phyloP scores from a whole-genome alignment of 2,329 filamentous ascomycete genomes.

The Epichloe sp. region DNA sequence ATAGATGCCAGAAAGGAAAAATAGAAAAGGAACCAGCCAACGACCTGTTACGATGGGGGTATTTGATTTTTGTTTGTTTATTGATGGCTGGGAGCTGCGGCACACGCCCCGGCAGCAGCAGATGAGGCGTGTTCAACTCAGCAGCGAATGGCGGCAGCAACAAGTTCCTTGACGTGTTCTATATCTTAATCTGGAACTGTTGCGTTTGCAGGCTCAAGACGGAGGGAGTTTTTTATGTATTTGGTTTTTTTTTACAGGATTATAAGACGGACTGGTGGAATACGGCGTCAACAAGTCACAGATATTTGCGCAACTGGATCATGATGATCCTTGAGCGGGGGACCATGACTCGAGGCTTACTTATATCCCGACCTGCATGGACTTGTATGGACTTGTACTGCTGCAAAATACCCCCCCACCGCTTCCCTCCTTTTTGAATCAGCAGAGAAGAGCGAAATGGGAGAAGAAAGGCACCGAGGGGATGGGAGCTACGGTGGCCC shows the following conservation, averaged over 20 bases:
- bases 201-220: not conserved
- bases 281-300: conserved; percentile 1
- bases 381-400: not conserved
- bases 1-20: conserved; percentile 3
- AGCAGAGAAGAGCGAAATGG: not conserved
- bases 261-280: not conserved
- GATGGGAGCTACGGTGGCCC: not conserved
- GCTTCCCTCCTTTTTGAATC: not conserved
- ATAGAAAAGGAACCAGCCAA: conserved; percentile 3
- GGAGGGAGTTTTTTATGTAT: not conserved
- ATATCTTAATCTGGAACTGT: conserved; percentile 2
- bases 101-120: not conserved
- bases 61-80: conserved; percentile 4
- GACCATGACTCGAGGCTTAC: not conserved
- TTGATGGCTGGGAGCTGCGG: not conserved
- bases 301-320: not conserved
- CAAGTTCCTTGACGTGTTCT: conserved; percentile 2
- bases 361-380: not conserved
- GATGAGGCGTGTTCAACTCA: not conserved
- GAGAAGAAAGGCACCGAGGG: not conserved
- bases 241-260: not conserved
- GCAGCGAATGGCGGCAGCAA: not conserved
- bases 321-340: conserved; percentile 1
- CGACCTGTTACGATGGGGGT: conserved; percentile 3
- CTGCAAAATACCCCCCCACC: not conserved